Percentiles rank a stretch among this genome's conserved stretches.
These are phyloP conservation scores for Ceratocystis diversiconidia DNA, from an alignment of 2,329 filamentous ascomycete genomes.

Conservation along the genomic window DNA sequence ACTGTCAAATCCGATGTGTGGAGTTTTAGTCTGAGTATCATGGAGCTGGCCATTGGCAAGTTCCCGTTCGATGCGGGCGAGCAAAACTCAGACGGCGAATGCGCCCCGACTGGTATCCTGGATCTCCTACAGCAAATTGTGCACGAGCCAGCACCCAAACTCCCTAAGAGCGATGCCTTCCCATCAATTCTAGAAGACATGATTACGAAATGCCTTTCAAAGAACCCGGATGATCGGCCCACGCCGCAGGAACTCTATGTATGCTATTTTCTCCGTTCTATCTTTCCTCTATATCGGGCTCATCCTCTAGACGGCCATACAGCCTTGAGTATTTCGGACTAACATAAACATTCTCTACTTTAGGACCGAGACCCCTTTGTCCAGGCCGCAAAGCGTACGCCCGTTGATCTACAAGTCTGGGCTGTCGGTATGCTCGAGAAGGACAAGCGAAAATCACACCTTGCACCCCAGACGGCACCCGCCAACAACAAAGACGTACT, in stretches of 20 bases:
- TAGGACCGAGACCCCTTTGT: slow-evolving; percentile 89
- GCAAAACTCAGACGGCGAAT: slow-evolving; percentile 56
- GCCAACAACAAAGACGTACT: slow-evolving; percentile 53
- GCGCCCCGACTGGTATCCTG: slow-evolving; percentile 82
- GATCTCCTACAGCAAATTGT: slow-evolving; percentile 96
- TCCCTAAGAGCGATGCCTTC: slow-evolving; percentile 96
- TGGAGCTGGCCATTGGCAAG: slow-evolving; percentile 94
- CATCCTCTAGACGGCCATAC: too few relatives aligned
- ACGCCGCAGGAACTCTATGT: slow-evolving; percentile 90
- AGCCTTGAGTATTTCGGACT: too few relatives aligned
- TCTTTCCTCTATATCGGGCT: not conserved
- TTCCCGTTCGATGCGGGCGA: slow-evolving; percentile 80
- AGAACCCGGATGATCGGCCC: slow-evolving; percentile 74
- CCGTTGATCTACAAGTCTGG: slow-evolving; percentile 87
- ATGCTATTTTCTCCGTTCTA: slow-evolving; percentile 26
- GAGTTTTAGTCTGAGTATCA: slow-evolving; percentile 89
- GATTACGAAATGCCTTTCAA: slow-evolving; percentile 88
- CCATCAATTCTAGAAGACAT: slow-evolving; percentile 89
- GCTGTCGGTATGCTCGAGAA: slow-evolving; percentile 85
- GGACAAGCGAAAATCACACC: slow-evolving; percentile 88
- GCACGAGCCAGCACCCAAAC: slow-evolving; percentile 79
- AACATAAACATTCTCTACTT: not conserved
- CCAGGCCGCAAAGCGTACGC: slow-evolving; percentile 89
- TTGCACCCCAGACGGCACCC: slow-evolving; percentile 66
- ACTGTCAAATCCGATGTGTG: slow-evolving; percentile 98